These are phyloP conservation scores for Knufia fluminis DNA, from an alignment of 2,329 filamentous ascomycete genomes.

Conservation along the genomic window DNA sequence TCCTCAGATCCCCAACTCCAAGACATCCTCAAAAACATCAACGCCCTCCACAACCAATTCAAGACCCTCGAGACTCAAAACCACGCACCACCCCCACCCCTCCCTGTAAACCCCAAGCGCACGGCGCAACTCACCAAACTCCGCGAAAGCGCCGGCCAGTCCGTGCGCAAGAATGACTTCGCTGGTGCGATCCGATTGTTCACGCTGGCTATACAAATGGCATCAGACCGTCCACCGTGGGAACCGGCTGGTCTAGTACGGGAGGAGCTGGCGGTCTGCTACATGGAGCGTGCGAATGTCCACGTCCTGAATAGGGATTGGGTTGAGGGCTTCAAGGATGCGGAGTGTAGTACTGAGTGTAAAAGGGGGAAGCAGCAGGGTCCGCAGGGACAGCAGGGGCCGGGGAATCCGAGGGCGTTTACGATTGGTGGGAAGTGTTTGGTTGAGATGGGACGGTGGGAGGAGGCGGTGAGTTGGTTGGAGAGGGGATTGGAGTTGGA, in stretches of 20 bases:
- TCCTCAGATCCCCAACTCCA: constrained; percentile 44
- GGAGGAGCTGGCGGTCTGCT: constrained; percentile 72
- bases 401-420: constrained; percentile 90
- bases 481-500: constrained; percentile 72
- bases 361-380: constrained; percentile 39
- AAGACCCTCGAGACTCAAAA: constrained; percentile 55
- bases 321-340: constrained; percentile 80
- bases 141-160: constrained; percentile 73
- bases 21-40: constrained; percentile 63
- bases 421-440: constrained; percentile 79
- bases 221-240: constrained; percentile 70
- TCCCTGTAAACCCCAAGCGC: constrained; percentile 89
- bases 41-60: constrained; percentile 66
- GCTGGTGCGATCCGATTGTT: constrained; percentile 72
- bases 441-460: constrained; percentile 78
- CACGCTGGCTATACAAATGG: constrained; percentile 83
- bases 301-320: constrained; percentile 74
- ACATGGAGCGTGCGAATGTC: constrained; percentile 82
- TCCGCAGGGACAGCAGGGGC: constrained; percentile 26
- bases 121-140: constrained; percentile 81
- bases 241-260: constrained; percentile 74
- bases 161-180: constrained; percentile 69
- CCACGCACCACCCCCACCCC: constrained; percentile 68
- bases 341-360: constrained; percentile 77
- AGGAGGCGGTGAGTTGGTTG: constrained; percentile 75